A percentile compares a stretch with the other conserved stretches of the same genome.
Conservation (phyloP, 108 stramenopile genomes). For the Bacterosira constricta region DNA sequence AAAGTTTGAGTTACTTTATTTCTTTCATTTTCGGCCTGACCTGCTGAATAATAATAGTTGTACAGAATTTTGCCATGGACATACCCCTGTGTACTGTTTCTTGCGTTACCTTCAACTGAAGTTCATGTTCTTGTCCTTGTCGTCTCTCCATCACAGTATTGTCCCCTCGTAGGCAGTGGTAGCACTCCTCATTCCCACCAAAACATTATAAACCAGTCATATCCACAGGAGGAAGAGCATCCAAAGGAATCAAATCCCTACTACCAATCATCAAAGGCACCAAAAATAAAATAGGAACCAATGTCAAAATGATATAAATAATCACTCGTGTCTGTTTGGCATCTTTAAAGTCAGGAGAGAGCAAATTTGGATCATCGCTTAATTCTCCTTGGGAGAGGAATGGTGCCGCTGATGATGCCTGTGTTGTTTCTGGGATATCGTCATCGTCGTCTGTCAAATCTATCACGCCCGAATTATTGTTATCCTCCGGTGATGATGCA, state of each 20-base stretch:
- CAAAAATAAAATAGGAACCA: slow-evolving; percentile 85
- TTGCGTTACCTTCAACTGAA: too few species aligned
- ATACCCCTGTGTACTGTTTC: too few species aligned
- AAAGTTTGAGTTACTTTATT: too few species aligned
- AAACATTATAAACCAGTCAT: slow-evolving; percentile 23
- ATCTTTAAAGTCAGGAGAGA: slow-evolving; percentile 76
- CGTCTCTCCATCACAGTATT: too few species aligned
- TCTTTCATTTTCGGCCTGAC: too few species aligned
- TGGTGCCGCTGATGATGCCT: too few species aligned
- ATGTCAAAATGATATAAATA: slow-evolving; percentile 82
- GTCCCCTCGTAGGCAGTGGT: too few species aligned
- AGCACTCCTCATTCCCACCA: background rate
- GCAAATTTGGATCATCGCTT: slow-evolving; percentile 57
- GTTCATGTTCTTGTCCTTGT: too few species aligned
- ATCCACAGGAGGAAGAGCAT: slow-evolving; percentile 81
- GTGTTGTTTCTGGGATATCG: slow-evolving; percentile 14
- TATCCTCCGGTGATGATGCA: slow-evolving; percentile 22
- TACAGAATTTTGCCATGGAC: too few species aligned
- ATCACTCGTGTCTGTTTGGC: slow-evolving; percentile 87
- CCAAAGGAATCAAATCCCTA: slow-evolving; percentile 82
- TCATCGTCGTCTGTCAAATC: slow-evolving; percentile 53
- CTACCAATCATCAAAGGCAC: slow-evolving; percentile 89
- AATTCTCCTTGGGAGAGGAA: slow-evolving; percentile 84
- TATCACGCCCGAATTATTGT: slow-evolving; percentile 34
- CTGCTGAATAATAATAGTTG: too few species aligned